These are phyloP conservation scores for Aspergillus sp. DNA, from an alignment of 2,329 filamentous ascomycete genomes.

Conservation along the genomic window DNA sequence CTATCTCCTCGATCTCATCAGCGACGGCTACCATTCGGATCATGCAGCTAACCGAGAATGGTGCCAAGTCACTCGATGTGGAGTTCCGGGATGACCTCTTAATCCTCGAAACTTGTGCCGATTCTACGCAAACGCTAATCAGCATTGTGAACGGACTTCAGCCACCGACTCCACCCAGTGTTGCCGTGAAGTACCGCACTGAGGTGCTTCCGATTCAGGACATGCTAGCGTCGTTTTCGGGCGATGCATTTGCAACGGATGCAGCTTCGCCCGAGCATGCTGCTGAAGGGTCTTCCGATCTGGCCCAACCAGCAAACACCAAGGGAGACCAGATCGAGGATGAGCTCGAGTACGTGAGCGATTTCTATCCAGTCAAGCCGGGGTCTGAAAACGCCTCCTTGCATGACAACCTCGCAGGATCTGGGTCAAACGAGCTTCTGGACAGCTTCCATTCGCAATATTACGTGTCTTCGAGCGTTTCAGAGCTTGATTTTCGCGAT, in stretches of 20 bases:
- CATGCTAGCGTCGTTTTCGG: slow-evolving; percentile 84
- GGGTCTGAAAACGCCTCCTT: slow-evolving; percentile 27
- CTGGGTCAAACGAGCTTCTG: slow-evolving; percentile 39
- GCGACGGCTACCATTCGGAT: slow-evolving; percentile 68
- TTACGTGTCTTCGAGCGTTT: slow-evolving; percentile 54
- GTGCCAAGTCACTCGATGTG: slow-evolving; percentile 68
- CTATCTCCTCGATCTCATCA: slow-evolving; percentile 82
- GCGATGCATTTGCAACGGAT: slow-evolving; percentile 67
- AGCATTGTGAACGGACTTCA: slow-evolving; percentile 73
- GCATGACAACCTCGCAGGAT: slow-evolving; percentile 31
- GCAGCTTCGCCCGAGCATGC: slow-evolving; percentile 19
- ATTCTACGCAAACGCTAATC: slow-evolving; percentile 92
- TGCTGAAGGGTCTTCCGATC: slow-evolving; percentile 47
- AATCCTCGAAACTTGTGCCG: slow-evolving; percentile 90
- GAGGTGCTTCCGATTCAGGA: slow-evolving; percentile 82
- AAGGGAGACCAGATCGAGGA: slow-evolving; percentile 37
- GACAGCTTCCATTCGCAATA: slow-evolving; percentile 55
- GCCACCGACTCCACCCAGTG: slow-evolving; percentile 79
- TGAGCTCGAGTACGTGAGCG: slow-evolving; percentile 53
- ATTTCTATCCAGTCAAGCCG: slow-evolving; percentile 50
- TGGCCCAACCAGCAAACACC: slow-evolving; percentile 35
- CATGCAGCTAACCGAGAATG: slow-evolving; percentile 53
- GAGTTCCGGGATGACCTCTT: slow-evolving; percentile 83
- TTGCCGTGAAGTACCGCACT: slow-evolving; percentile 80
- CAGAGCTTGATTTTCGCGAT: slow-evolving; percentile 70